Evolutionary conservation across 2,329 filamentous ascomycete species (phyloP).

Genomic region (Ramularia collo-cygni): DNA sequence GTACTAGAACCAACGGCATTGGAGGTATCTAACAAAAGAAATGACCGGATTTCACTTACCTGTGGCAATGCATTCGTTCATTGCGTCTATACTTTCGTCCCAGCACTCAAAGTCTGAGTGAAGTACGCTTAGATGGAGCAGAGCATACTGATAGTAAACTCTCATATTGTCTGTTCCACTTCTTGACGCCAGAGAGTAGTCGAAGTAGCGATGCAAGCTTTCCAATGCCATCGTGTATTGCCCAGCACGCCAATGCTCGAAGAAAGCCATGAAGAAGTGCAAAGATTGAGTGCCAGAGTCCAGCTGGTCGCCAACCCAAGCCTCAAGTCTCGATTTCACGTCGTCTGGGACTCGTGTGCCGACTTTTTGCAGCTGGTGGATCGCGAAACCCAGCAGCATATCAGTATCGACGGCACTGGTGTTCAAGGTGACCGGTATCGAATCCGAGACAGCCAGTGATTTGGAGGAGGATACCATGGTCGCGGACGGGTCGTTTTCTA

Average conservation of each 20-base stretch:
- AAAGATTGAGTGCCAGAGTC: conserved; percentile 24
- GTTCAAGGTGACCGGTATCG: conserved; percentile 2
- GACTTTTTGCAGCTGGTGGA: conserved; percentile 76
- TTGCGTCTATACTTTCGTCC: conserved; percentile 81
- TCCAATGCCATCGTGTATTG: conserved; percentile 89
- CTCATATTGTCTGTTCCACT: conserved; percentile 16
- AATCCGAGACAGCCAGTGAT: not conserved
- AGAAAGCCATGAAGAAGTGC: conserved; percentile 48
- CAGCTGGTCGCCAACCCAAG: conserved; percentile 23
- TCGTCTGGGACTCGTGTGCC: conserved; percentile 71
- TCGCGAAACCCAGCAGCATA: conserved; percentile 71
- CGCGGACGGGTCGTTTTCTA: conserved; percentile 1
- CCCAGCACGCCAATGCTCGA: conserved; percentile 86
- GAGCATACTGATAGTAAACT: conserved; percentile 84
- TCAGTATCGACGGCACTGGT: conserved; percentile 24
- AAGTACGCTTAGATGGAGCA: conserved; percentile 86
- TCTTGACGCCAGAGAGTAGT: conserved; percentile 58
- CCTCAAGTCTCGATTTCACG: conserved; percentile 62
- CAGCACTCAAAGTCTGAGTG: conserved; percentile 94
- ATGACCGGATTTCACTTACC: conserved; percentile 17
- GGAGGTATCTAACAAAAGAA: not conserved
- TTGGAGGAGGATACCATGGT: not conserved
- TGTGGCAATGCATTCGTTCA: conserved; percentile 92
- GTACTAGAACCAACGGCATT: not conserved
- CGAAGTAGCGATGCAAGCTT: conserved; percentile 87